These are phyloP conservation scores for Lipomyces kockii DNA, from an alignment of 805 yeast genomes.

Conservation along the genomic window DNA sequence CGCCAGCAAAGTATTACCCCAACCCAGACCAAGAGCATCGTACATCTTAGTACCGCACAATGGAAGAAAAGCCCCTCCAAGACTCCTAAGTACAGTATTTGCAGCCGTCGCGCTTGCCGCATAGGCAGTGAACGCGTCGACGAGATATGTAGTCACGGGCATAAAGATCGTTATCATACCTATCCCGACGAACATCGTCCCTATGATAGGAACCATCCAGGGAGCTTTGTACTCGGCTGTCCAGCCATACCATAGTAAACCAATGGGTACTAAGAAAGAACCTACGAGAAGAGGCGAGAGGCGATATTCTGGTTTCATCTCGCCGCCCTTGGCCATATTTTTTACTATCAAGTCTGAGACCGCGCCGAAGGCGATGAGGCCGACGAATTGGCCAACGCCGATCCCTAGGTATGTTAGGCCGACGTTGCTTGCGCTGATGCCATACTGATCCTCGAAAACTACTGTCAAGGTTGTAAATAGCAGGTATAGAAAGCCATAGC, in stretches of 20 bases:
- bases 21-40: slow-evolving; percentile 28
- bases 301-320: slow-evolving; percentile 65
- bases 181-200: slow-evolving; percentile 63
- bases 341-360: slow-evolving; percentile 51
- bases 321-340: slow-evolving; percentile 52
- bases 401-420: slow-evolving; percentile 66
- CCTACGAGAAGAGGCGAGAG: slow-evolving; percentile 56
- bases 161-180: slow-evolving; percentile 68
- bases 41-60: slow-evolving; percentile 60
- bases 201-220: slow-evolving; percentile 69
- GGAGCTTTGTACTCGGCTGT: slow-evolving; percentile 58
- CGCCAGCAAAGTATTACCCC: slow-evolving; percentile 56
- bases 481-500: slow-evolving; percentile 68
- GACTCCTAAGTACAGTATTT: slow-evolving; percentile 67
- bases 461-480: slow-evolving; percentile 63
- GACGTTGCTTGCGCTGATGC: slow-evolving; percentile 47
- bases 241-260: slow-evolving; percentile 74
- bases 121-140: slow-evolving; percentile 69
- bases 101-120: slow-evolving; percentile 73
- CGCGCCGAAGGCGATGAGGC: slow-evolving; percentile 55
- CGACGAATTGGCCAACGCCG: slow-evolving; percentile 59
- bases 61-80: slow-evolving; percentile 71
- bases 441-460: slow-evolving; percentile 53
- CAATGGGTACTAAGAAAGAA: slow-evolving; percentile 60
- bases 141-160: slow-evolving; percentile 65